Percentiles rank a stretch among this genome's conserved stretches.
Conservation (phyloP, 179 eudicot species). For the Pouteria campechiana region DNA sequence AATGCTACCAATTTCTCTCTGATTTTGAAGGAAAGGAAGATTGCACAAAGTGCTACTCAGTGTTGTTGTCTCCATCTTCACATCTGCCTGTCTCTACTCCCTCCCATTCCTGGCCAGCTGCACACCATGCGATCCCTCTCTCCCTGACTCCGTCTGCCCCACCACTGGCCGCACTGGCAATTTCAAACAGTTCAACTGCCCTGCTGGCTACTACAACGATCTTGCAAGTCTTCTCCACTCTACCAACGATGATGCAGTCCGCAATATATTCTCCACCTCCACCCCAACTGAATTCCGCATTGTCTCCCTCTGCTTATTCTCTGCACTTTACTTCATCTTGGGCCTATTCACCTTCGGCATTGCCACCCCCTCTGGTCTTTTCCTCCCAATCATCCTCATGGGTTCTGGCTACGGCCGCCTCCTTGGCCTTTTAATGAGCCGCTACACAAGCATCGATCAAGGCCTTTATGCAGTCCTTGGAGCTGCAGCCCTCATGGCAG, state of each 20-base stretch:
- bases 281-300: slow-evolving; percentile 49
- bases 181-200: slow-evolving; percentile 93
- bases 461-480: slow-evolving; percentile 92
- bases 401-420: slow-evolving; percentile 89
- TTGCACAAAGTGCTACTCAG: slow-evolving; percentile 60
- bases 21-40: slow-evolving; percentile 68
- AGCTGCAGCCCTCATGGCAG: slow-evolving; percentile 94
- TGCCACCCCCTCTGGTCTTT: slow-evolving; percentile 95
- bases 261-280: slow-evolving; percentile 74
- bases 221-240: slow-evolving; percentile 85
- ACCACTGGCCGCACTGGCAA: slow-evolving; percentile 64
- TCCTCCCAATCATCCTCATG: slow-evolving; percentile 87
- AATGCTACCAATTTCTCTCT: neutral
- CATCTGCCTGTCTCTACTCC: slow-evolving; percentile 73
- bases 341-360: slow-evolving; percentile 87
- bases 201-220: slow-evolving; percentile 77
- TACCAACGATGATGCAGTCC: slow-evolving; percentile 80
- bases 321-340: slow-evolving; percentile 49
- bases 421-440: slow-evolving; percentile 66
- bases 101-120: slow-evolving; percentile 78
- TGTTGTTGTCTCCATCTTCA: slow-evolving; percentile 64
- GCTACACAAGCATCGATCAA: slow-evolving; percentile 61
- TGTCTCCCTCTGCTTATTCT: slow-evolving; percentile 50
- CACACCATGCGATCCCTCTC: slow-evolving; percentile 54
- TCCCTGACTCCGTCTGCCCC: slow-evolving; percentile 38